Evolutionary conservation across 2,329 filamentous ascomycete species (phyloP).

Genomic region (Endocalyx cinctus): DNA sequence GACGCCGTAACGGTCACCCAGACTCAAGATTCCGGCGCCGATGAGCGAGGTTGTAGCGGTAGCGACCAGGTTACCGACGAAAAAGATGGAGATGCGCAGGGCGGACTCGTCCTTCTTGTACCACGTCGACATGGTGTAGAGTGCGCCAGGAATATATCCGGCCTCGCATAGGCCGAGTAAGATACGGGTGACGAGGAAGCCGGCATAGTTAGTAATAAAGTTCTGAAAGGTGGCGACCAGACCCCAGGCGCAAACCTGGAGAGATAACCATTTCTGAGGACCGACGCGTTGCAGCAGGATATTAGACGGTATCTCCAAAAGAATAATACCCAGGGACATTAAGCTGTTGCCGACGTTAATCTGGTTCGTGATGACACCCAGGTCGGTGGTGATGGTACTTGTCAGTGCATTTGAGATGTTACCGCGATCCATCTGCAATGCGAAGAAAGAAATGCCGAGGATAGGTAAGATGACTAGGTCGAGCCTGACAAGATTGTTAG

Average conservation of each 20-base stretch:
- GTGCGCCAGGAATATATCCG: conserved; percentile 47
- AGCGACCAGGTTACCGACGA: conserved; percentile 50
- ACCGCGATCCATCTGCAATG: conserved; percentile 27
- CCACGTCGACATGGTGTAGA: conserved; percentile 49
- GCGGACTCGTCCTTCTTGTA: conserved; percentile 42
- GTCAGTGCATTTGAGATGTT: conserved; percentile 30
- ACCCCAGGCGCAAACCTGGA: conserved; percentile 30
- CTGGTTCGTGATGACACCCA: conserved; percentile 21
- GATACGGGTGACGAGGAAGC: conserved; percentile 39
- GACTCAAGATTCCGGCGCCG: conserved; percentile 41
- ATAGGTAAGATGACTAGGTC: conserved; percentile 27
- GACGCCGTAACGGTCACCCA: conserved; percentile 36
- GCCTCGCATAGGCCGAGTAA: conserved; percentile 45
- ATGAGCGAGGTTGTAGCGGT: conserved; percentile 45
- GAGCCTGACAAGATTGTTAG: conserved; percentile 9
- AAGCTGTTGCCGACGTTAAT: conserved; percentile 27
- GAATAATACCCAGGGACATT: conserved; percentile 24
- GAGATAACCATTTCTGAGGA: conserved; percentile 23
- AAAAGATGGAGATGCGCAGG: conserved; percentile 44
- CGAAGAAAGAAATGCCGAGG: conserved; percentile 27
- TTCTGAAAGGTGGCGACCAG: conserved; percentile 26
- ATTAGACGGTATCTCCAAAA: conserved; percentile 29
- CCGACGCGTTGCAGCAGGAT: conserved; percentile 26
- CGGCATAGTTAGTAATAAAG: conserved; percentile 33
- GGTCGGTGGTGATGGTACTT: conserved; percentile 22